Conservation (phyloP, 1,284 basidiomycete genomes). For the Puccinia polysora region DNA sequence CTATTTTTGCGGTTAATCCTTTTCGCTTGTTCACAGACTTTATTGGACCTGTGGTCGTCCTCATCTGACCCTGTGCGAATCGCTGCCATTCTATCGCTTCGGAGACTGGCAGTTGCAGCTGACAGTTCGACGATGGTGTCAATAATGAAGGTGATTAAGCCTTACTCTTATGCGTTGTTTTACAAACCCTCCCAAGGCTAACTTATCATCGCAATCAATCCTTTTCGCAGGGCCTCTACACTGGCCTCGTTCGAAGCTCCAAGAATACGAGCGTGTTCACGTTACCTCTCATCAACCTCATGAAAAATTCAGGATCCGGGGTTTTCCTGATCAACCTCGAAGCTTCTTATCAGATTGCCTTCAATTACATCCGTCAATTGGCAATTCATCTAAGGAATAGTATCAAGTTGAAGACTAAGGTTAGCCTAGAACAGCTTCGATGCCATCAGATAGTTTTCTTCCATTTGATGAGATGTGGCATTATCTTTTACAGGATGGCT, state of each 20-base stretch:
- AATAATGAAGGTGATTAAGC: conserved; percentile 75
- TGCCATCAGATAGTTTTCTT: conserved; percentile 36
- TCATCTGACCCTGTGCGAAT: conserved; percentile 78
- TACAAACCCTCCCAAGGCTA: background rate
- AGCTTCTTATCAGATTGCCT: conserved; percentile 83
- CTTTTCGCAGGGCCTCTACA: conserved; percentile 69
- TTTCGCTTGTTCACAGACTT: conserved; percentile 58
- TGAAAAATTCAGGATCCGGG: conserved; percentile 96
- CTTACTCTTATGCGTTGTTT: too few relatives aligned
- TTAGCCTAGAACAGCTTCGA: conserved; percentile 52
- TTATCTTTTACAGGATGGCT: conserved; percentile 64
- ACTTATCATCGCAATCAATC: background rate
- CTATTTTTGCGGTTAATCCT: background rate
- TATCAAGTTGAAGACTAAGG: conserved; percentile 81
- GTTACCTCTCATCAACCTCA: conserved; percentile 86
- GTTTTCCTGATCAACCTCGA: conserved; percentile 74
- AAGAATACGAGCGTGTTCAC: conserved; percentile 80
- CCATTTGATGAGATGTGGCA: conserved; percentile 22
- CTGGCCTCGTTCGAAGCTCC: conserved; percentile 72
- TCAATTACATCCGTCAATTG: conserved; percentile 91
- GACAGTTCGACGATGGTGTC: conserved; percentile 79
- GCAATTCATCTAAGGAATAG: conserved; percentile 87
- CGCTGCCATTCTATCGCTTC: conserved; percentile 78
- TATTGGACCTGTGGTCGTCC: conserved; percentile 72
- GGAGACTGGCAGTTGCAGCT: conserved; percentile 70